Conservation (phyloP, 305 asterid species). For the Fraxinus velutina region DNA sequence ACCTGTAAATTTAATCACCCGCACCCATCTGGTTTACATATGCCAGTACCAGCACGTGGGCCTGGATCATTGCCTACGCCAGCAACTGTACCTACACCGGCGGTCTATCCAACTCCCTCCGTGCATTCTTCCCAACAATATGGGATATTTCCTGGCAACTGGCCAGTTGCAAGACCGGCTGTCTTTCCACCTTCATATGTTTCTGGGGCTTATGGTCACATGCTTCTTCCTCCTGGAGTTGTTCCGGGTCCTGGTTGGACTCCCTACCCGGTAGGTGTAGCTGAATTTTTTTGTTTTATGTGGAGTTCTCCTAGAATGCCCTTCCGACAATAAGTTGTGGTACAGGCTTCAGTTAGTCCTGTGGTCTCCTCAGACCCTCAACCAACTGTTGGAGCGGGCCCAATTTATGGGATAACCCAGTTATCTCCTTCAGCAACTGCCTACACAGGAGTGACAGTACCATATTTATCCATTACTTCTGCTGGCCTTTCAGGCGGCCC, state of each 20-base stretch:
- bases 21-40: constrained; percentile 57
- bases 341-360: constrained; percentile 66
- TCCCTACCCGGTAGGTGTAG: constrained; percentile 61
- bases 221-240: constrained; percentile 78
- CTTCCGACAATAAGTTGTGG: constrained; percentile 18
- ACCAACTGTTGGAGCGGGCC: constrained; percentile 52
- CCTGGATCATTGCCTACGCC: constrained; percentile 42
- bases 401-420: constrained; percentile 58
- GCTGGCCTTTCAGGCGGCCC: constrained; percentile 58
- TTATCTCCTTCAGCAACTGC: constrained; percentile 81
- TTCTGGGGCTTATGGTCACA: constrained; percentile 73
- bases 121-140: constrained; percentile 81
- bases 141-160: constrained; percentile 69
- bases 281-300: constrained; percentile 20
- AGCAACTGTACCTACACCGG: constrained; percentile 40
- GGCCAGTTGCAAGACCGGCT: constrained; percentile 80
- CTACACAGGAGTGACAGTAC: constrained; percentile 44
- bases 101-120: constrained; percentile 49
- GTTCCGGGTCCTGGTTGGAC: constrained; percentile 79
- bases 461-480: constrained; percentile 49
- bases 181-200: constrained; percentile 73
- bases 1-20: constrained; percentile 97
- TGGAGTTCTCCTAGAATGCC: background rate
- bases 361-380: constrained; percentile 52
- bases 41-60: constrained; percentile 41